Evolutionary conservation across 73 alveolate genomes (phyloP).

Genomic region (Paramecium tetraurelia): DNA sequence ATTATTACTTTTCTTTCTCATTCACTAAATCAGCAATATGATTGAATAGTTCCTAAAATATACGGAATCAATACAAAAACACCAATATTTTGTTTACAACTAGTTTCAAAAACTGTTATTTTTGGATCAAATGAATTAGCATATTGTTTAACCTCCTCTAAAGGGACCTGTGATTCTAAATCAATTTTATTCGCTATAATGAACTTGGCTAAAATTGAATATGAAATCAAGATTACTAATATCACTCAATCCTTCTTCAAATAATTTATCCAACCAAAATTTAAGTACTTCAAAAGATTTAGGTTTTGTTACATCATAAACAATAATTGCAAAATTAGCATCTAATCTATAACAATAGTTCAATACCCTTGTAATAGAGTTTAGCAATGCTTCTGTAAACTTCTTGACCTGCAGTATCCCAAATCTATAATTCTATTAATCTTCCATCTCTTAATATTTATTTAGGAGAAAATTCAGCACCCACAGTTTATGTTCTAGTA

Average conservation of each 20-base stretch:
- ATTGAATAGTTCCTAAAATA: not conserved
- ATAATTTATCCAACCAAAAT: constrained; percentile 73
- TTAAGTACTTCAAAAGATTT: constrained; percentile 70
- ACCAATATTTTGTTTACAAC: constrained; percentile 30
- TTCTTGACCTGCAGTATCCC: constrained; percentile 21
- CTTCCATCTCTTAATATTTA: not conserved
- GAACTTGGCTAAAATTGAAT: not conserved
- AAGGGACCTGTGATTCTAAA: not conserved
- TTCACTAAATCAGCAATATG: not conserved
- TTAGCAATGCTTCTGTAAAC: not conserved
- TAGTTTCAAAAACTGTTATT: not conserved
- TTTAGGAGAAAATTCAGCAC: constrained; percentile 2
- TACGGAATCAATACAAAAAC: not conserved
- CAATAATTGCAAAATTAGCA: constrained; percentile 80
- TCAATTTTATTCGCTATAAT: not conserved
- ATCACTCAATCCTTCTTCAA: not conserved
- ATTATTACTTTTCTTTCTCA: not conserved
- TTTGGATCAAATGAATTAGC: not conserved
- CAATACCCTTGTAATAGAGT: not conserved
- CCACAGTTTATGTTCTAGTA: not conserved
- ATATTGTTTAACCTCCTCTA: not conserved
- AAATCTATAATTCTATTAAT: not conserved
- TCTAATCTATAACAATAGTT: not conserved
- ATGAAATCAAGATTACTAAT: not conserved
- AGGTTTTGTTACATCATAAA: constrained; percentile 80